phyloP scores from a whole-genome alignment of 305 asterid genomes.

The Ilex paraguariensis region DNA sequence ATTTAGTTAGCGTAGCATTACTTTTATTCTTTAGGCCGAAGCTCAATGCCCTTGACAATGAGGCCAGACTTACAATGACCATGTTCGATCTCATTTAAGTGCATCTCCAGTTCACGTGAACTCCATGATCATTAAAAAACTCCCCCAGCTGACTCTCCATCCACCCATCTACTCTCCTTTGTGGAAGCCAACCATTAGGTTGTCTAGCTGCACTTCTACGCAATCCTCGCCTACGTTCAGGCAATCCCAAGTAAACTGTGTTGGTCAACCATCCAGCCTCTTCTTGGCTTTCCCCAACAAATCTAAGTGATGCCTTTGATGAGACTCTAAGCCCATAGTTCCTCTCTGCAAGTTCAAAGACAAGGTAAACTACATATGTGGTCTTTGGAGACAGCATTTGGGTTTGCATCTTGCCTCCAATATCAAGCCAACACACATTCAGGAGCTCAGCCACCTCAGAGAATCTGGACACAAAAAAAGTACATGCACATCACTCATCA shows the following conservation, averaged over 20 bases:
- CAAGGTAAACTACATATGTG: no score
- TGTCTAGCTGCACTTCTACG: background rate
- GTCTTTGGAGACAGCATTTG: no score
- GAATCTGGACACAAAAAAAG: slow-evolving; percentile 17
- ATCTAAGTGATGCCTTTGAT: slow-evolving; percentile 18
- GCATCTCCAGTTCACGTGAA: slow-evolving; percentile 2
- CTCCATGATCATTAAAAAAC: background rate
- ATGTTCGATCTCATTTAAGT: background rate
- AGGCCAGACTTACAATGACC: no score
- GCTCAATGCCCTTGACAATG: no score
- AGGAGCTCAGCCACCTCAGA: slow-evolving; percentile 22
- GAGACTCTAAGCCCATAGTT: background rate
- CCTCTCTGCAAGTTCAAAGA: no score
- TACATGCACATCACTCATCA: background rate
- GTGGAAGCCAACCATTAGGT: background rate
- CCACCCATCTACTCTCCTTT: slow-evolving; percentile 6
- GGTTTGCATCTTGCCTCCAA: no score
- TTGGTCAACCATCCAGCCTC: no score
- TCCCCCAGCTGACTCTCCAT: slow-evolving; percentile 5
- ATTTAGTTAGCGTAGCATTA: no score
- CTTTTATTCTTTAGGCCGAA: no score
- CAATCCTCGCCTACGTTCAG: no score
- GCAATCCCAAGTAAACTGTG: no score
- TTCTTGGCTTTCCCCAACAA: background rate
- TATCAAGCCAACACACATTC: no score